Evolutionary conservation across 805 yeast species (phyloP).

Genomic region (Lipomyces spencermartinsiae): DNA sequence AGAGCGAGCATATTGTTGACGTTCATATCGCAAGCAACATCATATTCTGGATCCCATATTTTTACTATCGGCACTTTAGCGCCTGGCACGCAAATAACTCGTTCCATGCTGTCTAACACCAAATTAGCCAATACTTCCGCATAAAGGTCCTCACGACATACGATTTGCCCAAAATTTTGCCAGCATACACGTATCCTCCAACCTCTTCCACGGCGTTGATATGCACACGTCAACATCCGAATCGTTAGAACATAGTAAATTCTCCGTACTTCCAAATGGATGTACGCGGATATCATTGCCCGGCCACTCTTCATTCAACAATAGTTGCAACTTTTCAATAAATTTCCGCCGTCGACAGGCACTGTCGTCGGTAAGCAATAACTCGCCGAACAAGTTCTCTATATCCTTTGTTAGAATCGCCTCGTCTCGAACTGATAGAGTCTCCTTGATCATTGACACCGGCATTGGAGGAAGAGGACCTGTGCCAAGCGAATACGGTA

Average conservation of each 20-base stretch:
- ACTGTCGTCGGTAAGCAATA: constrained; percentile 33
- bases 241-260: constrained; percentile 34
- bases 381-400: constrained; percentile 21
- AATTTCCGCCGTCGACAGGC: constrained; percentile 26
- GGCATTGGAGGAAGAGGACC: constrained; percentile 27
- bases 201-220: constrained; percentile 27
- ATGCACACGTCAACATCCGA: constrained; percentile 42
- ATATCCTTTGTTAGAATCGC: constrained; percentile 30
- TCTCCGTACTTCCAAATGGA: constrained; percentile 41
- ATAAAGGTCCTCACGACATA: constrained; percentile 12
- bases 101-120: constrained; percentile 35
- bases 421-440: constrained; percentile 22
- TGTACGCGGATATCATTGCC: constrained; percentile 30
- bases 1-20: constrained; percentile 41
- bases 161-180: constrained; percentile 36
- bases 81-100: constrained; percentile 40
- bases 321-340: constrained; percentile 31
- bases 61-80: constrained; percentile 43
- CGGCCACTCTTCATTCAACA: constrained; percentile 38
- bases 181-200: constrained; percentile 37
- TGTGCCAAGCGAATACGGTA: constrained; percentile 40
- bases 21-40: constrained; percentile 42
- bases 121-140: not conserved
- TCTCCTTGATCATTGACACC: constrained; percentile 16
- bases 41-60: constrained; percentile 40